Evolutionary conservation across 805 yeast genomes (phyloP), one percentile per base, ranked within the genome.

Genomic region (Hanseniaspora valbyensis): DNA sequence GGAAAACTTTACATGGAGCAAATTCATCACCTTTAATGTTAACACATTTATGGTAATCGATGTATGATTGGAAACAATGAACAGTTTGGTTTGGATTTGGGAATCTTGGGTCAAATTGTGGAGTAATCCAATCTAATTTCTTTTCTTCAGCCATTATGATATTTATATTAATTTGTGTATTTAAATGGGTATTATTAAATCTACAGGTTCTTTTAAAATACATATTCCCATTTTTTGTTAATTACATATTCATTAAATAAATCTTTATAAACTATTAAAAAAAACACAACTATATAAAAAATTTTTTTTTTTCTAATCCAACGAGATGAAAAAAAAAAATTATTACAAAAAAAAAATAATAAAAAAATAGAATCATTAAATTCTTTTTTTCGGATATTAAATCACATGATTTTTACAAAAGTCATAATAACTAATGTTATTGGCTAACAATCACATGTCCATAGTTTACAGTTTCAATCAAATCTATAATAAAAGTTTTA

Each of bases 61-160:
- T 87, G 74, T 90, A 92, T 61, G 90, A 77, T 75, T 90, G 96
- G 81, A 90, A 94, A 77, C 97, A 92, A 77, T 90, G 96, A 74
- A 83, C 88, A 63, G 96, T 86, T 73, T 90, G 98, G 80, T 90
- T 90, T 70, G 81, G 89, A 76, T 87, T 80, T 59, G 98, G 97
- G 80, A 89, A 89, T 70, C 96, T 82, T 64, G 95, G 83, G 69
- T 85, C 95, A 73, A 83, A 83, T 55, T 83, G 83, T 64, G 78
- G 81, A 53, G 83, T 80, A 61, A 71, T 76, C 59, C 77, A 66
- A 59, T 51, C 53, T 32, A 51, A 40, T 40, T 48, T 48, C 16
- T 48, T 30, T 33, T 48, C 51, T 39, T 48, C 51, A 26, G 51
- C 38, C 51, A 48, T 48, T 48, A 13, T 46, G 8, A 14, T 14